A percentile compares a stretch with the other conserved stretches of the same genome.
These are phyloP conservation scores for Fusarium dimerum DNA, from an alignment of 2,329 filamentous ascomycete species.

Conservation along the genomic window DNA sequence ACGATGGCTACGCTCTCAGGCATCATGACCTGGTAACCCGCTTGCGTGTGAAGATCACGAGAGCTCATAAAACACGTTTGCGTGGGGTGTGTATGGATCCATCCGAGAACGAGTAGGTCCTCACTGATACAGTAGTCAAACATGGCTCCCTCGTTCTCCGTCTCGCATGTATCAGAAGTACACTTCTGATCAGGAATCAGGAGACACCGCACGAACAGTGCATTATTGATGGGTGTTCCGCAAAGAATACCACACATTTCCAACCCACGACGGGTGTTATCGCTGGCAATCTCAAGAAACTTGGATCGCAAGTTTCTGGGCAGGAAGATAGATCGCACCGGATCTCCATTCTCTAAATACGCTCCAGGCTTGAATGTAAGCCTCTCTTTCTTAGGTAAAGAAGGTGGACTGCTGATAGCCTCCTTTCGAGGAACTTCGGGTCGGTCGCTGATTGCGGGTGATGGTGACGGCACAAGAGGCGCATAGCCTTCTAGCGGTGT, in stretches of 20 bases:
- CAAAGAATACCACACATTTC: constrained; percentile 96
- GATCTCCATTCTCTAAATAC: constrained; percentile 85
- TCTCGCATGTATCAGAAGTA: constrained; percentile 94
- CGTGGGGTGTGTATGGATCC: constrained; percentile 97
- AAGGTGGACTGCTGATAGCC: constrained; percentile 21
- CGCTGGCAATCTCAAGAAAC: constrained; percentile 73
- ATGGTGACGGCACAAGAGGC: constrained; percentile 20
- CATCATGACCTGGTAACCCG: constrained; percentile 94
- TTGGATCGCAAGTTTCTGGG: constrained; percentile 70
- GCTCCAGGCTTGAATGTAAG: constrained; percentile 75
- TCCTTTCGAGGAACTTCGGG: constrained; percentile 35
- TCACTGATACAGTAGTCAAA: constrained; percentile 88
- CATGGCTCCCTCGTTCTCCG: constrained; percentile 78
- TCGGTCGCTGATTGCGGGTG: constrained; percentile 5
- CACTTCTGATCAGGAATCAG: constrained; percentile 89
- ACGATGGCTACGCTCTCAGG: constrained; percentile 96
- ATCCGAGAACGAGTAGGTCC: constrained; percentile 84
- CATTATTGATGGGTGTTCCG: constrained; percentile 87
- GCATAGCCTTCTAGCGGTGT: constrained; percentile 26
- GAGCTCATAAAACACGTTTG: constrained; percentile 99
- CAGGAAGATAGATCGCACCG: constrained; percentile 85
- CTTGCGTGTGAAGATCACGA: constrained; percentile 89
- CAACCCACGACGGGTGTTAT: constrained; percentile 79
- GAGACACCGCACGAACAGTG: constrained; percentile 84
- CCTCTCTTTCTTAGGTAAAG: constrained; percentile 51